Percentiles rank a stretch among this genome's conserved stretches.
These are phyloP conservation scores for Chrysanthemum lavandulifolium DNA, from an alignment of 129 eudicot species.

Conservation along the genomic window DNA sequence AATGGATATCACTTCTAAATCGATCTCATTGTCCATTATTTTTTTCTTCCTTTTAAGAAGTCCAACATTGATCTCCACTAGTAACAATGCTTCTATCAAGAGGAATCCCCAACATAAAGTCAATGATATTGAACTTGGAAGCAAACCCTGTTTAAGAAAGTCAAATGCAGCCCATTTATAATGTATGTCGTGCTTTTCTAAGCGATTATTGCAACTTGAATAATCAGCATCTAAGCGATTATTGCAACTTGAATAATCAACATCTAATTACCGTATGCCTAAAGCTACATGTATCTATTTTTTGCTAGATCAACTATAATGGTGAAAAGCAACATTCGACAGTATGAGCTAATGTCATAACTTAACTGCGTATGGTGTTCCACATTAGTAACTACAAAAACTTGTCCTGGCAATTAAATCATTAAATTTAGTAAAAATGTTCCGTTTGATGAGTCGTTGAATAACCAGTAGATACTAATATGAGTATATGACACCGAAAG, in stretches of 20 bases:
- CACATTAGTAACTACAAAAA: too few species aligned
- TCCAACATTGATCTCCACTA: constrained; percentile 76
- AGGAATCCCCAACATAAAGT: constrained; percentile 88
- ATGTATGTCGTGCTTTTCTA: background rate
- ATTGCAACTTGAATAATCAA: background rate
- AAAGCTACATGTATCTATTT: background rate
- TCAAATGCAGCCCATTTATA: background rate
- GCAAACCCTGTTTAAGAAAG: constrained; percentile 55
- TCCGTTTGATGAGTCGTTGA: too few species aligned
- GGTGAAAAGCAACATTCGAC: too few species aligned
- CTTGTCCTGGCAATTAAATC: too few species aligned
- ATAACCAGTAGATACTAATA: too few species aligned
- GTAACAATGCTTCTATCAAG: constrained; percentile 68
- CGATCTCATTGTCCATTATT: constrained; percentile 32
- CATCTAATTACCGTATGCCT: background rate
- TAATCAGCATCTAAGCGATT: too few species aligned
- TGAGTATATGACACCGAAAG: too few species aligned
- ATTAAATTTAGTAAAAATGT: too few species aligned
- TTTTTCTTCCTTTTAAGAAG: constrained; percentile 53
- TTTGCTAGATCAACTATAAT: background rate
- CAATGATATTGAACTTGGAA: constrained; percentile 77
- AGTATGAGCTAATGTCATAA: too few species aligned
- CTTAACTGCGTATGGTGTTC: too few species aligned
- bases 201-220: background rate
- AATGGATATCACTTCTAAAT: constrained; percentile 70